phyloP scores from a whole-genome alignment of 495 filamentous ascomycete species.

The Xylaria venustula region DNA sequence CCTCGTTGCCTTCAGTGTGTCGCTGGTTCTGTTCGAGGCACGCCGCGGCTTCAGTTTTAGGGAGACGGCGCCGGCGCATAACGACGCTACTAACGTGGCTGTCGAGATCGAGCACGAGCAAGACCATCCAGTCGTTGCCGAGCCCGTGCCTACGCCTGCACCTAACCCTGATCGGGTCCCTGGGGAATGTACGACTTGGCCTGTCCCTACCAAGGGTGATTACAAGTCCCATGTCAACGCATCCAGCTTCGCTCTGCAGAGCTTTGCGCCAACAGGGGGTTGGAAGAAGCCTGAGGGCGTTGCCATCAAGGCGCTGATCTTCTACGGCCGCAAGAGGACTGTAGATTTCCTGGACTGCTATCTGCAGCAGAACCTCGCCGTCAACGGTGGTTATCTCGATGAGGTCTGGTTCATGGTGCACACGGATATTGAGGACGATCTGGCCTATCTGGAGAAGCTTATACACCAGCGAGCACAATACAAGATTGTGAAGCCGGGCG shows the following conservation, averaged over 20 bases:
- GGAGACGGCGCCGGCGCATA: neutral
- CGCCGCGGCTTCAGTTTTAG: slow-evolving; percentile 12
- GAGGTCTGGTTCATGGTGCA: slow-evolving; percentile 54
- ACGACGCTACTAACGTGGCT: neutral
- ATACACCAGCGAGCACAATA: slow-evolving; percentile 24
- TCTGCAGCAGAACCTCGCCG: slow-evolving; percentile 51
- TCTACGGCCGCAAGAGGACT: slow-evolving; percentile 45
- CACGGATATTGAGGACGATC: slow-evolving; percentile 43
- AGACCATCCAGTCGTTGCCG: neutral
- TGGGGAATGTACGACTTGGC: slow-evolving; percentile 31
- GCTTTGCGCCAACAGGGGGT: slow-evolving; percentile 22
- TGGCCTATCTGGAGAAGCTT: slow-evolving; percentile 44
- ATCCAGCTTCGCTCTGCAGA: slow-evolving; percentile 16
- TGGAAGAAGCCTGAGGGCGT: slow-evolving; percentile 44
- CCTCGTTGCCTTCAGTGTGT: slow-evolving; percentile 15
- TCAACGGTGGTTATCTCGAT: slow-evolving; percentile 53
- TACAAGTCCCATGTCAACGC: slow-evolving; percentile 6
- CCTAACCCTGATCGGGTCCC: slow-evolving; percentile 9
- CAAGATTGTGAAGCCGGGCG: slow-evolving; percentile 21
- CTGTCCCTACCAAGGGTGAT: slow-evolving; percentile 16
- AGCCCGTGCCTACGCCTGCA: neutral
- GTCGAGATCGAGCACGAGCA: no score
- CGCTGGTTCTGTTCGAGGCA: slow-evolving; percentile 22
- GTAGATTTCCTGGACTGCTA: slow-evolving; percentile 56
- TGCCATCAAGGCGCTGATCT: slow-evolving; percentile 50